These are phyloP conservation scores for Phytophthora ohioensis DNA, from an alignment of 352 stramenopile genomes.

Conservation along the genomic window DNA sequence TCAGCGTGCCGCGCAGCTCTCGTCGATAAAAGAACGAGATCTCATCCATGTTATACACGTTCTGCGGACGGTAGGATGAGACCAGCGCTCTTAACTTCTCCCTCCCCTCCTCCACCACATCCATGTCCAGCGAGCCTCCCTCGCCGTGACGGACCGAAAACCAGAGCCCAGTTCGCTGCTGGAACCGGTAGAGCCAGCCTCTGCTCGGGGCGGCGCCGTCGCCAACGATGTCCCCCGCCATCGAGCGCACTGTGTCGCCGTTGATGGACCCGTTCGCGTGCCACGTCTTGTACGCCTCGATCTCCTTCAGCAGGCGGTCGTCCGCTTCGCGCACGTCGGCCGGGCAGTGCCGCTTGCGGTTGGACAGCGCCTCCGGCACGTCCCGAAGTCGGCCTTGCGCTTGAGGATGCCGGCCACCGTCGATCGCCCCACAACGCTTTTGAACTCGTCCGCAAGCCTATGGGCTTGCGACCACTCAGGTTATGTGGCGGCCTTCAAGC, in stretches of 20 bases:
- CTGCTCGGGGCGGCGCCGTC: background rate
- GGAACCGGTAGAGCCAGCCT: constrained; percentile 25
- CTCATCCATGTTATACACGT: constrained; percentile 27
- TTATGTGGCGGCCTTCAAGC: background rate
- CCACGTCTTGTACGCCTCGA: background rate
- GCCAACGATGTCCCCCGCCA: no score
- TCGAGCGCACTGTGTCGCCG: background rate
- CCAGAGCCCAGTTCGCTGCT: constrained; percentile 5
- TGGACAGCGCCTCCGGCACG: background rate
- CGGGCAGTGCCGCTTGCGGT: background rate
- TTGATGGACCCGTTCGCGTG: constrained; percentile 5
- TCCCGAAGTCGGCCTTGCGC: background rate
- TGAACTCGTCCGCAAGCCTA: background rate
- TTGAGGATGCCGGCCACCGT: background rate
- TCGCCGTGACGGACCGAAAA: constrained; percentile 9
- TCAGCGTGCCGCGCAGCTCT: background rate
- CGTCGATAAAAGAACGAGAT: constrained; percentile 19
- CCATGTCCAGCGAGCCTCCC: constrained; percentile 10
- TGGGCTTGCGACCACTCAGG: background rate
- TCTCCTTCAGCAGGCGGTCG: background rate
- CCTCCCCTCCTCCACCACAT: background rate
- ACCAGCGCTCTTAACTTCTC: background rate
- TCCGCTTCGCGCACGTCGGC: background rate
- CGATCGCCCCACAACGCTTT: background rate
- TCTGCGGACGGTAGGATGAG: no score